Evolutionary conservation across 1,284 basidiomycete genomes (phyloP).

Genomic region (Ceratobasidium sp.): DNA sequence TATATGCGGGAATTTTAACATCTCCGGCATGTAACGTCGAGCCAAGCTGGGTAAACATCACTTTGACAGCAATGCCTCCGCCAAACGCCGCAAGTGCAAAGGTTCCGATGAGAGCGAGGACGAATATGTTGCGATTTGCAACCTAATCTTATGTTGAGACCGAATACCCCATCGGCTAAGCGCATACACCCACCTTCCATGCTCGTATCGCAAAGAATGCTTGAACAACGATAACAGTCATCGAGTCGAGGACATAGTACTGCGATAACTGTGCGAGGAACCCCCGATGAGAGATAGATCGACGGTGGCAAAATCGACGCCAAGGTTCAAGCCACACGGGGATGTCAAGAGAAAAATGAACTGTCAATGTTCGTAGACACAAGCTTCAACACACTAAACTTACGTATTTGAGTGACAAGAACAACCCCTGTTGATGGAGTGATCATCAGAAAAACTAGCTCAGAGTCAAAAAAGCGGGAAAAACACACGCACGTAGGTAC

Average conservation of each 20-base stretch:
- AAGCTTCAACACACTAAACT: too few species aligned
- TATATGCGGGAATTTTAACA: slow-evolving; percentile 41
- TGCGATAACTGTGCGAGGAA: slow-evolving; percentile 40
- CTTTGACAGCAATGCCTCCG: slow-evolving; percentile 37
- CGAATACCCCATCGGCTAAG: too few species aligned
- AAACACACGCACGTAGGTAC: slow-evolving; percentile 30
- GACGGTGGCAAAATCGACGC: too few species aligned
- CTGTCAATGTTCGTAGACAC: too few species aligned
- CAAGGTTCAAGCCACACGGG: too few species aligned
- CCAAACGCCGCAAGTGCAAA: slow-evolving; percentile 27
- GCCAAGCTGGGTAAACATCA: slow-evolving; percentile 35
- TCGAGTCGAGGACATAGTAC: slow-evolving; percentile 42
- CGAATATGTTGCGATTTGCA: slow-evolving; percentile 19
- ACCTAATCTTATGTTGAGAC: too few species aligned
- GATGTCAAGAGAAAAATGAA: too few species aligned
- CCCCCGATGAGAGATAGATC: too few species aligned
- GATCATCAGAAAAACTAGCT: too few species aligned
- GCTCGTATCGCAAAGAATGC: slow-evolving; percentile 37
- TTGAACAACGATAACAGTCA: slow-evolving; percentile 43
- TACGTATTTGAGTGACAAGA: slow-evolving; percentile 44
- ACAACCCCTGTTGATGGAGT: too few species aligned
- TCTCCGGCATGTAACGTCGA: slow-evolving; percentile 34
- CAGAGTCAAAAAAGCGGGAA: too few species aligned
- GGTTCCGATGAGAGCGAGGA: neutral
- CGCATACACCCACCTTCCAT: slow-evolving; percentile 38